Evolutionary conservation across 108 stramenopile genomes (phyloP).

Genomic region (Conticribra weissflogii): DNA sequence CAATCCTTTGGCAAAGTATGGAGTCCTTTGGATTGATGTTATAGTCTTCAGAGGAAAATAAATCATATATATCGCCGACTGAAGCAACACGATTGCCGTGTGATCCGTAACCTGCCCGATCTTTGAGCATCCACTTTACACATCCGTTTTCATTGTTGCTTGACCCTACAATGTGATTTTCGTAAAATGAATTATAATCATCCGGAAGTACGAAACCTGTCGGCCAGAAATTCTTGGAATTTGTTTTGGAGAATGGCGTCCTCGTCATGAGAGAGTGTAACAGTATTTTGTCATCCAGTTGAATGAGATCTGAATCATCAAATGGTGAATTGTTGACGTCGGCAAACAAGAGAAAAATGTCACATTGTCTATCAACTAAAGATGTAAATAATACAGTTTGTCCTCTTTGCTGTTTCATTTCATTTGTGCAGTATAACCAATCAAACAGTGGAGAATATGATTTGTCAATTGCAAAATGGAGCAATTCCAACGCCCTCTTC

Average conservation of each 20-base stretch:
- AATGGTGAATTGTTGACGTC: constrained; percentile 65
- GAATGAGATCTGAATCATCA: constrained; percentile 64
- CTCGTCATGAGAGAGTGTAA: constrained; percentile 54
- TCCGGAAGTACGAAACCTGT: constrained; percentile 46
- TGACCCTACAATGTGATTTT: no score
- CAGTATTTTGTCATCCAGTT: constrained; percentile 69
- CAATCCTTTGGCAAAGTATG: constrained; percentile 64
- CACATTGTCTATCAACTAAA: not conserved
- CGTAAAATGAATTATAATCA: constrained; percentile 16
- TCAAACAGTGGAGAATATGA: constrained; percentile 17
- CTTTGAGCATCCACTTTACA: constrained; percentile 61
- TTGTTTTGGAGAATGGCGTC: not conserved
- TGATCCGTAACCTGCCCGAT: constrained; percentile 75
- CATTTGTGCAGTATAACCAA: constrained; percentile 26
- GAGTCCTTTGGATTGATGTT: constrained; percentile 12
- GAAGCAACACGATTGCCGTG: constrained; percentile 71
- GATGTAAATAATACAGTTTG: not conserved
- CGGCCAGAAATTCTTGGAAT: constrained; percentile 43
- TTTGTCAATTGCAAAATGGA: constrained; percentile 2
- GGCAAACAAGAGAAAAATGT: constrained; percentile 34
- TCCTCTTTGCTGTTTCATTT: not conserved
- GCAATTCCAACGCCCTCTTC: constrained; percentile 1
- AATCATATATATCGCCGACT: constrained; percentile 25
- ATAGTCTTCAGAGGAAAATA: not conserved
- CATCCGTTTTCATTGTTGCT: constrained; percentile 7